Evolutionary conservation across 805 yeast species (phyloP), one percentile per base, ranked within the genome.

Genomic region (Tetrapisispora nanseiensis): DNA sequence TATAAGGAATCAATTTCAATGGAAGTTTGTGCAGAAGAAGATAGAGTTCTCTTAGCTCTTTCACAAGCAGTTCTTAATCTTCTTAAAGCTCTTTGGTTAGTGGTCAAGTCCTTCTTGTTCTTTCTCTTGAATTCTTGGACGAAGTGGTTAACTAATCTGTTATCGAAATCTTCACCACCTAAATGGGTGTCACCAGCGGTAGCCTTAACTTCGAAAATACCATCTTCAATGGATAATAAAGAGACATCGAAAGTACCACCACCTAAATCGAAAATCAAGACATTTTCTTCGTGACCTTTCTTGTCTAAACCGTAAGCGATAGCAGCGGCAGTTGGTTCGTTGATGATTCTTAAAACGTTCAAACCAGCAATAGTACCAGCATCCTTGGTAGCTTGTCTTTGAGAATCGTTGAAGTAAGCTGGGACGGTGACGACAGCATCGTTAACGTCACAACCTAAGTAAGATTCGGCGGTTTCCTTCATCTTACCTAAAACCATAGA

Each of bases 241-340:
- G 97, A 89, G 41, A 89, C 97, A 85, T 89, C 97, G 72, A 89
- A 89, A 61, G 97, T 89, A 80, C 97, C 97, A 75, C 97, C 97
- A 78, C 97, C 97, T 59, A 89, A 77, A 71, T 87, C 97, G 72
- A 86, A 87, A 66, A 87, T 86, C 63, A 87, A 76, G 45, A 89
- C 94, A 66, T 89, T 85, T 69, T 82, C 82, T 72, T 89, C 96
- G 40, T 73, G 74, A 52, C 80, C 76, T 49, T 68, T 69, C 66
- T 70, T 70, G 50, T 69, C 74, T 58, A 90, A 78, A 76, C 97
- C 97, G 76, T 90, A 90, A 62, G 97, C 97, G 71, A 89, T 86
- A 54, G 97, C 97, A 59, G 97, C 97, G 48, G 86, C 85, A 61
- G 86, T 86, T 61, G 95, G 95, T 74, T 86, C 95, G 74, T 86